A percentile compares a stretch with the other conserved stretches of the same genome.
These are phyloP conservation scores for Leonotis leonurus DNA, from an alignment of 257 asterid species.

Conservation along the genomic window DNA sequence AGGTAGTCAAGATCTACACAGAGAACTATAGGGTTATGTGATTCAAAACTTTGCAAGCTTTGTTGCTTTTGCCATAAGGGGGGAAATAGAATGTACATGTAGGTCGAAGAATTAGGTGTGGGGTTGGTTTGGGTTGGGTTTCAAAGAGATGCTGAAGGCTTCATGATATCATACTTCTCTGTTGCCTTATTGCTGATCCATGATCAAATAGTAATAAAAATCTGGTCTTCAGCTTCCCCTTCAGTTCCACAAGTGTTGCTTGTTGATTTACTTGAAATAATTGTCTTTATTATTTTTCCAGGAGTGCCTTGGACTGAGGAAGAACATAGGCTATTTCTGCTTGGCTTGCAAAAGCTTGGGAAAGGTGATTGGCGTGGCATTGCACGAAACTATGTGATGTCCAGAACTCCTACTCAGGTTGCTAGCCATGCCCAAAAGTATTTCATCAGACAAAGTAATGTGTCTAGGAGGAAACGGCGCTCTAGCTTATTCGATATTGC, in stretches of 20 bases:
- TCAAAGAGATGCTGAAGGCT: not conserved
- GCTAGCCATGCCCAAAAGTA: conserved; percentile 99
- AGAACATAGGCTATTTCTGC: conserved; percentile 90
- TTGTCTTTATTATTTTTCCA: conserved; percentile 13
- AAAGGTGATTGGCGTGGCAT: conserved; percentile 99
- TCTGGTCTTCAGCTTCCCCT: not conserved
- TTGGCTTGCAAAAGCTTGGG: conserved; percentile 95
- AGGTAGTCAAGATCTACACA: too few species aligned
- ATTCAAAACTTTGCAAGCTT: too few species aligned
- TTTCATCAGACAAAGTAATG: conserved; percentile 87
- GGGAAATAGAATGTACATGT: too few species aligned
- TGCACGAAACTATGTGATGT: conserved; percentile 79
- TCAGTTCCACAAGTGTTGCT: too few species aligned
- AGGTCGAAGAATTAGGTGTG: too few species aligned
- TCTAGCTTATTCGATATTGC: conserved; percentile 96
- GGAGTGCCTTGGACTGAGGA: conserved; percentile 99
- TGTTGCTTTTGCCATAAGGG: too few species aligned
- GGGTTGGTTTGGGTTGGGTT: not conserved
- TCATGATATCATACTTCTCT: not conserved
- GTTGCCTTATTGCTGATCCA: not conserved
- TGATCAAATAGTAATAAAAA: not conserved
- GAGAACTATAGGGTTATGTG: too few species aligned
- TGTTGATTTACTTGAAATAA: too few species aligned
- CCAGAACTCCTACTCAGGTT: conserved; percentile 97
- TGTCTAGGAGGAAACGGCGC: conserved; percentile 90